Evolutionary conservation across 305 asterid genomes (phyloP).

Genomic region (Fraxinus baroniana): DNA sequence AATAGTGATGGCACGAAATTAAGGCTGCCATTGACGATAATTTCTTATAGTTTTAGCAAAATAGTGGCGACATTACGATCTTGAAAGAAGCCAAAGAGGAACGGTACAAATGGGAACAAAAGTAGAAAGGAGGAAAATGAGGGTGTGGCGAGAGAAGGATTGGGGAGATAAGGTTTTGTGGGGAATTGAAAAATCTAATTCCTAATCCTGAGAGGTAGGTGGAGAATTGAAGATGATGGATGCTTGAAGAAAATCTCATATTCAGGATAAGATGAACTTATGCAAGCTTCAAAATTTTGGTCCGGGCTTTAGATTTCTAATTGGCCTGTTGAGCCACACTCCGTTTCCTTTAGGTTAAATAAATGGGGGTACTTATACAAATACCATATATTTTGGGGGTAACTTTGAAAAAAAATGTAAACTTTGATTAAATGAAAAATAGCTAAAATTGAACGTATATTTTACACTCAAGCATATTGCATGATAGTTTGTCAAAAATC

Average conservation of each 20-base stretch:
- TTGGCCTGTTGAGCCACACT: neutral
- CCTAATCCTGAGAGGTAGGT: constrained; percentile 34
- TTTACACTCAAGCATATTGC: too few species aligned
- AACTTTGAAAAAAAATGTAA: too few species aligned
- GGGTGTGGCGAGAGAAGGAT: constrained; percentile 9
- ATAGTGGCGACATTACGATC: constrained; percentile 36
- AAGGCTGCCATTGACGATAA: constrained; percentile 63
- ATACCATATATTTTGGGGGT: too few species aligned
- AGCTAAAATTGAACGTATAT: too few species aligned
- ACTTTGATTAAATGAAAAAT: too few species aligned
- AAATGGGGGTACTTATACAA: too few species aligned
- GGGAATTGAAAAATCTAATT: constrained; percentile 18
- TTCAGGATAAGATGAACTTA: constrained; percentile 51
- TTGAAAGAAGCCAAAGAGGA: neutral
- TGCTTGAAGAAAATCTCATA: constrained; percentile 35
- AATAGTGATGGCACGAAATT: constrained; percentile 51
- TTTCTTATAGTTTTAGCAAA: constrained; percentile 20
- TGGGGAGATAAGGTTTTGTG: constrained; percentile 46
- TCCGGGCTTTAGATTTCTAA: neutral
- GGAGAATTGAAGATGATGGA: constrained; percentile 8
- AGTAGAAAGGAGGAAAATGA: neutral
- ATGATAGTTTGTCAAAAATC: too few species aligned
- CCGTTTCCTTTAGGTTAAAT: neutral
- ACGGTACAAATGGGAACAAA: neutral
- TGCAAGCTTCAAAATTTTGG: neutral